phyloP scores from a whole-genome alignment of 164 flowering plant genomes.

The Litsea cubeba region DNA sequence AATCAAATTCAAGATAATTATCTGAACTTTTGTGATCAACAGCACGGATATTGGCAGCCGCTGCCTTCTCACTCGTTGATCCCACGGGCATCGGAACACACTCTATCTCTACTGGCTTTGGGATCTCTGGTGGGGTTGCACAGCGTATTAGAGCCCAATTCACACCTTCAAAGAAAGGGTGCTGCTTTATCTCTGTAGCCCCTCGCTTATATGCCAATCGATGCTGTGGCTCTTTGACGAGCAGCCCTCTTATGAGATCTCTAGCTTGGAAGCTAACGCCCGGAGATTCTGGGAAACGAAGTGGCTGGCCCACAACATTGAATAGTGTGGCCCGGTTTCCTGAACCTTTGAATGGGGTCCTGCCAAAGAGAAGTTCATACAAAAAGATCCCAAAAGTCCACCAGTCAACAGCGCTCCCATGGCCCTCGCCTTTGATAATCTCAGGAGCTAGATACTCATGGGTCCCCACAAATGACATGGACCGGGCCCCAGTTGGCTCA shows the following conservation, averaged over 20 bases:
- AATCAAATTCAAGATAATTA: slow-evolving; percentile 81
- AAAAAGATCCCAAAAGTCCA: slow-evolving; percentile 41
- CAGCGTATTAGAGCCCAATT: slow-evolving; percentile 41
- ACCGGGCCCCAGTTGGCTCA: slow-evolving; percentile 32
- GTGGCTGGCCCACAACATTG: slow-evolving; percentile 37
- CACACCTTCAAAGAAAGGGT: slow-evolving; percentile 32
- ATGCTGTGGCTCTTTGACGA: slow-evolving; percentile 33
- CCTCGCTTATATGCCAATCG: slow-evolving; percentile 33
- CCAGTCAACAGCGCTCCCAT: slow-evolving; percentile 48
- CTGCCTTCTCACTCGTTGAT: slow-evolving; percentile 25
- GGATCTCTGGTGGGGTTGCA: slow-evolving; percentile 33
- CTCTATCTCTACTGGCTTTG: slow-evolving; percentile 28
- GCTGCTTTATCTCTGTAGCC: slow-evolving; percentile 33
- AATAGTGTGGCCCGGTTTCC: slow-evolving; percentile 35
- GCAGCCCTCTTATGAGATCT: slow-evolving; percentile 32
- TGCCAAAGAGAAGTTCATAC: slow-evolving; percentile 34
- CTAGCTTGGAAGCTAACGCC: slow-evolving; percentile 29
- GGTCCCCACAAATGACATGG: slow-evolving; percentile 44
- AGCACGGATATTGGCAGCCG: slow-evolving; percentile 12
- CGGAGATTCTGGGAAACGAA: slow-evolving; percentile 31
- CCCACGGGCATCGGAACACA: slow-evolving; percentile 11
- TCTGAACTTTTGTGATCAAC: slow-evolving; percentile 34
- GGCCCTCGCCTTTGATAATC: slow-evolving; percentile 39
- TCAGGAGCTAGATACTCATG: slow-evolving; percentile 38
- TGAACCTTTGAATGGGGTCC: slow-evolving; percentile 41